These are phyloP conservation scores for Iris pallida DNA, from an alignment of 116 monocot species.

Conservation along the genomic window DNA sequence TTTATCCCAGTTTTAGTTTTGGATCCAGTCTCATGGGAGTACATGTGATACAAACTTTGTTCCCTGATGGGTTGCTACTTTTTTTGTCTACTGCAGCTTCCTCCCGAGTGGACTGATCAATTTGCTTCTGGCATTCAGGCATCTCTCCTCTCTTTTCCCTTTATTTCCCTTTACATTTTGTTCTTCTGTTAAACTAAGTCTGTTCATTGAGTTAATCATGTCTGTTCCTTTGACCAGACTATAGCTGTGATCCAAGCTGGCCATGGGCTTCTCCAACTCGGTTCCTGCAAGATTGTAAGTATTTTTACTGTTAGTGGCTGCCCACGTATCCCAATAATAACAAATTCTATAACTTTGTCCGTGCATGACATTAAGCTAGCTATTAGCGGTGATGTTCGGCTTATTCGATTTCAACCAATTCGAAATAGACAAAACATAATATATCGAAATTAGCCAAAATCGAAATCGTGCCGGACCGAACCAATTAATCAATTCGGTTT, in stretches of 20 bases:
- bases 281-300: constrained; percentile 89
- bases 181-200: not conserved
- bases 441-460: too few relatives aligned
- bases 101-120: constrained; percentile 97
- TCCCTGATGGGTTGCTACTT: not conserved
- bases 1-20: too few relatives aligned
- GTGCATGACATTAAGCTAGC: too few relatives aligned
- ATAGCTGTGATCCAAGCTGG: constrained; percentile 95
- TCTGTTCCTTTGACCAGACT: constrained; percentile 23
- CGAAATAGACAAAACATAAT: too few relatives aligned
- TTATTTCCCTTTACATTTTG: not conserved
- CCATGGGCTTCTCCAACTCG: constrained; percentile 84
- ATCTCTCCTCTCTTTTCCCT: constrained; percentile 4
- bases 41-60: not conserved
- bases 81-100: constrained; percentile 51
- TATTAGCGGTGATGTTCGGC: too few relatives aligned
- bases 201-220: not conserved
- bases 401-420: too few relatives aligned
- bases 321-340: not conserved
- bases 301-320: not conserved
- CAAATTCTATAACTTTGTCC: too few relatives aligned
- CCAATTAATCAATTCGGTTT: too few relatives aligned
- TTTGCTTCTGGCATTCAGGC: constrained; percentile 90
- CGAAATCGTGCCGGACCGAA: too few relatives aligned
- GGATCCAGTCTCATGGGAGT: too few relatives aligned